A percentile compares a stretch with the other conserved stretches of the same genome.
phyloP scores from a whole-genome alignment of 140 eudicot genomes.

The Senecio squalidus region DNA sequence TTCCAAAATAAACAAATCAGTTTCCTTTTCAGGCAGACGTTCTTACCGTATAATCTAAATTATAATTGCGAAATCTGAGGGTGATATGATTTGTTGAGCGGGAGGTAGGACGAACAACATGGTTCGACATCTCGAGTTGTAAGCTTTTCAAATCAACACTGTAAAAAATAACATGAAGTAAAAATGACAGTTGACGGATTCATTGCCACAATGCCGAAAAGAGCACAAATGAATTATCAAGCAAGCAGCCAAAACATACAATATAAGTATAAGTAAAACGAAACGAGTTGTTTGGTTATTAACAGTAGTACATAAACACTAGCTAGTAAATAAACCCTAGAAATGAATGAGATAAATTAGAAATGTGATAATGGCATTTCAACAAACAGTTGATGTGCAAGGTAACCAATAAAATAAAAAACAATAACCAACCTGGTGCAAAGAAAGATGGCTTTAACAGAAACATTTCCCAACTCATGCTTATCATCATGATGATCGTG shows the following conservation, averaged over 20 bases:
- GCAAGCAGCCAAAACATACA: slow-evolving; percentile 1
- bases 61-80: slow-evolving; percentile 55
- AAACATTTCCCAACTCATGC: slow-evolving; percentile 43
- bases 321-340: background rate
- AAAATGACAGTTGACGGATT: slow-evolving; percentile 28
- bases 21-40: slow-evolving; percentile 1
- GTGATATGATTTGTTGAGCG: slow-evolving; percentile 74
- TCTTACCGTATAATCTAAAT: slow-evolving; percentile 39
- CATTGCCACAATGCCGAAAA: slow-evolving; percentile 17
- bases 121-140: slow-evolving; percentile 71
- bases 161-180: slow-evolving; percentile 53
- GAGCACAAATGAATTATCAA: background rate
- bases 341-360: background rate
- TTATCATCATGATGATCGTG: slow-evolving; percentile 14
- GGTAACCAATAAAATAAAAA: background rate
- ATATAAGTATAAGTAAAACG: background rate
- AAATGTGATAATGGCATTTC: slow-evolving; percentile 4
- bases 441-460: slow-evolving; percentile 77
- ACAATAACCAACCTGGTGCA: slow-evolving; percentile 62
- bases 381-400: slow-evolving; percentile 6
- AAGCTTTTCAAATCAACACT: slow-evolving; percentile 91
- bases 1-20: background rate
- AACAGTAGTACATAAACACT: background rate
- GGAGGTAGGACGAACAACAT: slow-evolving; percentile 71
- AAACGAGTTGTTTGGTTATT: background rate